Base-by-base conservation (phyloP, 257 asterid species). In the Penstemon davidsonii region DNA sequence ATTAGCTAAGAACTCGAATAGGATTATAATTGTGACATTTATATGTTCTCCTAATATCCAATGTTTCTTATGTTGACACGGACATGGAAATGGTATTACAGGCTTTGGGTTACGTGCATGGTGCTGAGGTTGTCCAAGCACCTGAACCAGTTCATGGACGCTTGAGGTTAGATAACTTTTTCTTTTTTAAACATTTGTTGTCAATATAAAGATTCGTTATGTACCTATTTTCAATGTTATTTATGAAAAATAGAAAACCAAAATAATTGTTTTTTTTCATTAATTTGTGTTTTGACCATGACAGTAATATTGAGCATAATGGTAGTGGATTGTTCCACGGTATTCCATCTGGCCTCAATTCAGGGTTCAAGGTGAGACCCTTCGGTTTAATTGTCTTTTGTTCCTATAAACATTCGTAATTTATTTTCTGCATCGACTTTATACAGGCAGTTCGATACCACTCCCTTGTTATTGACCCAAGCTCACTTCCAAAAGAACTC, bases 81-180 rank as follows among this genome's bases (percentile, higher is more conserved):
- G 40, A 60, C 36, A 66, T 58, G 62, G 53, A 60, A 64, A 69
- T 63, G 41, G 54, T 71, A 5, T 8, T 69, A 44, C 86, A 94
- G 99, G 97, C 99, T 71, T 84, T 94, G 68, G 99, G 97, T 55
- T 87, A 84, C 51, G 99, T 75, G 38, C 96, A 94, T 76, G 99
- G 96, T 74, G 99, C 96, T 83, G 84, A 75, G 76, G 88, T 94
- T 44, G 81, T 88, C 70, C 93, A 75, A 58, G 99, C 96, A 71
- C 80, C 89, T 43, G 96, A 91, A 75, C 90, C 97, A 63, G 80
- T 94, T 76, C 99, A 94, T 85, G 99, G 99, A 59, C 88, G 99
- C 62, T 72, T 94, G 77, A 94, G 99, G 99, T 94, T 25, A 60
- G 12, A 62, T 51, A 37, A 4, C 9, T 55, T 43, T n/a, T 50